phyloP scores from a whole-genome alignment of 169 alveolate species.

The Amoebophrya sp. region DNA sequence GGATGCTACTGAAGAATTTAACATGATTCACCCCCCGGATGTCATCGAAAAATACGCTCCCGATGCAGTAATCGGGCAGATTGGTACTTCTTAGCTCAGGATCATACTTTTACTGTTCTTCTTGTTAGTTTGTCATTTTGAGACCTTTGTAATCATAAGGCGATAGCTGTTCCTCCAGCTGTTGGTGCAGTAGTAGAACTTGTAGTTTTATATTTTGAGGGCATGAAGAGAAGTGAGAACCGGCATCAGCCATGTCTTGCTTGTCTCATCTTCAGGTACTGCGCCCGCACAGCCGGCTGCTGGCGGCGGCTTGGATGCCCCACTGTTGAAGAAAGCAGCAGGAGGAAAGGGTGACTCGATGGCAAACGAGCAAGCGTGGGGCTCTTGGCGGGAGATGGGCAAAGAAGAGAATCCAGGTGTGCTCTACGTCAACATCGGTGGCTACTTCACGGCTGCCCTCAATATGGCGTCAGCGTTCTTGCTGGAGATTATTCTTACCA shows the following conservation, averaged over 20 bases:
- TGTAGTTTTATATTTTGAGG: too few relatives aligned
- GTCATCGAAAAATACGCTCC: constrained; percentile 50
- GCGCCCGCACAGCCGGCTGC: constrained; percentile 16
- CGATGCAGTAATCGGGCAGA: constrained; percentile 42
- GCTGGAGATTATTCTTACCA: constrained; percentile 42
- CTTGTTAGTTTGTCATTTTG: neutral
- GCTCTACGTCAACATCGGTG: constrained; percentile 22
- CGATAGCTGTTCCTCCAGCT: too few relatives aligned
- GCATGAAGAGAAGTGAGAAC: neutral
- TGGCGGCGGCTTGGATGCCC: neutral
- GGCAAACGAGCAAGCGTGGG: constrained; percentile 35
- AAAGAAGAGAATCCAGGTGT: constrained; percentile 19
- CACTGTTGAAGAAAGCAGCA: neutral
- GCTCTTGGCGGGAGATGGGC: neutral
- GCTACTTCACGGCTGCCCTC: constrained; percentile 24
- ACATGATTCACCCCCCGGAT: constrained; percentile 47
- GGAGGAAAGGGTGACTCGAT: neutral
- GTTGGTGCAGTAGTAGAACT: too few relatives aligned
- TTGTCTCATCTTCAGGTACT: neutral
- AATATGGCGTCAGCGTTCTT: constrained; percentile 33
- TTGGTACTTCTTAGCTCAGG: constrained; percentile 24
- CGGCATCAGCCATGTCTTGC: neutral
- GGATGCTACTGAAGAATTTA: constrained; percentile 38
- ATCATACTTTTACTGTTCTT: neutral
- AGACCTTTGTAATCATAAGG: too few relatives aligned